Conservation (phyloP, 345 rosid species). For the Clarkia xantiana region DNA sequence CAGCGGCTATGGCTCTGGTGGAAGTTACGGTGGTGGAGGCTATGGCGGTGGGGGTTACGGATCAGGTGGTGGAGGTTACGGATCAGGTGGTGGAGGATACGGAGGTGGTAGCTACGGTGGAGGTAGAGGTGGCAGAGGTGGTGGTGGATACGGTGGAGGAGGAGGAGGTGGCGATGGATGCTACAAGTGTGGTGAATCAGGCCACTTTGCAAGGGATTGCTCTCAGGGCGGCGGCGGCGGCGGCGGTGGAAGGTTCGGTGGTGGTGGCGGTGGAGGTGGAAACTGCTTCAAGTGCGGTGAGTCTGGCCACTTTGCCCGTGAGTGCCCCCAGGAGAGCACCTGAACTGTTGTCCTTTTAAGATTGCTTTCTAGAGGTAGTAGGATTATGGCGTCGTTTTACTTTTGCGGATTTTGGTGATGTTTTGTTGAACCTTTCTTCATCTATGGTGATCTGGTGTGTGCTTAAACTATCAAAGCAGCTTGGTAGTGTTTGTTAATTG, state of each 20-base stretch:
- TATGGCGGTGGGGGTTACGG: constrained; percentile 18
- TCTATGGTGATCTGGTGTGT: too few relatives aligned
- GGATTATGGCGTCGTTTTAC: too few relatives aligned
- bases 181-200: constrained; percentile 4
- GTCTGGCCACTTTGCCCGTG: constrained; percentile 73
- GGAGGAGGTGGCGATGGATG: constrained; percentile 25
- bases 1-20: constrained; percentile 16
- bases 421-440: too few relatives aligned
- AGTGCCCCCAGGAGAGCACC: constrained; percentile 31
- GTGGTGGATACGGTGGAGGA: constrained; percentile 25
- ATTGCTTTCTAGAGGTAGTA: too few relatives aligned
- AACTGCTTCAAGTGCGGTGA: constrained; percentile 67
- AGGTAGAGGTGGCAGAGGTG: constrained; percentile 11
- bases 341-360: too few relatives aligned
- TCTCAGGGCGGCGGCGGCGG: constrained; percentile 16
- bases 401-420: too few relatives aligned
- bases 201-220: too few relatives aligned
- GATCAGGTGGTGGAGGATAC: constrained; percentile 5
- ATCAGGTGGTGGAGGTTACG: constrained; percentile 1
- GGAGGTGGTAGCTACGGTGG: constrained; percentile 15
- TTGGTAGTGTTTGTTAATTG: too few relatives aligned
- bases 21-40: constrained; percentile 14
- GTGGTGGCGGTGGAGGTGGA: constrained; percentile 10
- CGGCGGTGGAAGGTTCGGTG: constrained; percentile 11
- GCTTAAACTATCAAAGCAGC: too few relatives aligned